Base-by-base conservation (phyloP, 1,284 basidiomycete species). In the Sanghuangporus sanghuang region DNA sequence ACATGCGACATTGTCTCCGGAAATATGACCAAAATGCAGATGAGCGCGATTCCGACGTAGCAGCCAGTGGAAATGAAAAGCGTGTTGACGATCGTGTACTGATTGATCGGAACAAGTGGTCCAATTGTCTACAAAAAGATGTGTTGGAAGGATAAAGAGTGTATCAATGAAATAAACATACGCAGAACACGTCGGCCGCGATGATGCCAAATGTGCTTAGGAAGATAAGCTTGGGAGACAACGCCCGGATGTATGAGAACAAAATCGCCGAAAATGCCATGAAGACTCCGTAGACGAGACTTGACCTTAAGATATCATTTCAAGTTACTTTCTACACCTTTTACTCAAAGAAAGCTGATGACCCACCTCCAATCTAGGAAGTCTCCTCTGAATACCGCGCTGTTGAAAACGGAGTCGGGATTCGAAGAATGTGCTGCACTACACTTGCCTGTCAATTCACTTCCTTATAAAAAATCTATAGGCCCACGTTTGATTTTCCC, bases 1-100 rank as follows among this genome's bases (percentile, higher is more conserved):
- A 72, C 74, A 66, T 87, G 85, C 63, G 85, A 86, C 62, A 91
- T 74, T 4, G 85, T 85, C 72, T 90, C 83, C 0, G 92, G 92
- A 71, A 93, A 93, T 64, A 93, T 77, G 42, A 92, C 69, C 12
- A 87, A 66, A 23, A 85, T 79, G 32, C 80, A 74, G 5, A 78
- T 77, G 27, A 88, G 61, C 0, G 83, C 87, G 49, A 88, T 82
- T 1, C 81, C 89, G 53, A 86, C 71, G 72, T 86, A 91, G 66
- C 79, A 82, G 1, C 76, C 71, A 0, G 84, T 78, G 0, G 90
- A 86, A 35, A 85, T 81, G 57, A 89, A 71, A 65, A 91, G 77
- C 1, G 76, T 72, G 54, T 83, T 81, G 5, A 83, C 75, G 35
- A 93, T 71, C 1, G 81, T 86, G 70, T 92, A 93, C 64, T 89